phyloP scores from a whole-genome alignment of 1,284 basidiomycete species.

The Mycena citricolor region DNA sequence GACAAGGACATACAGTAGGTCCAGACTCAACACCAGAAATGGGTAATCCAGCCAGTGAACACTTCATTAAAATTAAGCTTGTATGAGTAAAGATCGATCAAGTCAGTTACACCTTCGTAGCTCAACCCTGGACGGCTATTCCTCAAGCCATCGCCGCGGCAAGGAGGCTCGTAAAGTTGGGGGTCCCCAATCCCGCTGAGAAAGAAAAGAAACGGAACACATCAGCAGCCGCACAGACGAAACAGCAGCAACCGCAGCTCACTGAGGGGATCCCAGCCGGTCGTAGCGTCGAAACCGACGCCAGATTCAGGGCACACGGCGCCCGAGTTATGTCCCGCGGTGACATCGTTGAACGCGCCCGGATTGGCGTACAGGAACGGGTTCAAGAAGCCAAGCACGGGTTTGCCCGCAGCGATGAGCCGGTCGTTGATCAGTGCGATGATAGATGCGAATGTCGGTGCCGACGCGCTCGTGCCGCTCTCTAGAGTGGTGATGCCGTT shows the following conservation, averaged over 20 bases:
- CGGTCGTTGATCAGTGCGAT: slow-evolving; percentile 40
- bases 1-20: no score
- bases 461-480: slow-evolving; percentile 37
- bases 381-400: slow-evolving; percentile 40
- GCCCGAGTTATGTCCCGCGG: slow-evolving; percentile 6
- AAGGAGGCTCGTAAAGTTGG: neutral
- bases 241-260: no score
- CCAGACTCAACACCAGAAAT: no score
- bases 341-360: slow-evolving; percentile 42
- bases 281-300: slow-evolving; percentile 30
- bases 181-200: neutral
- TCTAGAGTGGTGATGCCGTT: slow-evolving; percentile 15
- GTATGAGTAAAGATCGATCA: no score
- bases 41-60: no score
- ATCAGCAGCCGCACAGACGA: no score
- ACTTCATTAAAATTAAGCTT: no score
- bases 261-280: slow-evolving; percentile 34
- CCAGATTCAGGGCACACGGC: slow-evolving; percentile 24
- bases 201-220: neutral
- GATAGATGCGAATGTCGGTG: slow-evolving; percentile 39
- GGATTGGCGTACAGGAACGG: slow-evolving; percentile 24
- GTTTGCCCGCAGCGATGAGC: slow-evolving; percentile 30
- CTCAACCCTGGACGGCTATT: no score
- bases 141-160: neutral
- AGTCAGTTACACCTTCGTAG: no score